Evolutionary conservation across 179 eudicot genomes (phyloP), one percentile per base, ranked within the genome.

Genomic region (Gypsophila paniculata): DNA sequence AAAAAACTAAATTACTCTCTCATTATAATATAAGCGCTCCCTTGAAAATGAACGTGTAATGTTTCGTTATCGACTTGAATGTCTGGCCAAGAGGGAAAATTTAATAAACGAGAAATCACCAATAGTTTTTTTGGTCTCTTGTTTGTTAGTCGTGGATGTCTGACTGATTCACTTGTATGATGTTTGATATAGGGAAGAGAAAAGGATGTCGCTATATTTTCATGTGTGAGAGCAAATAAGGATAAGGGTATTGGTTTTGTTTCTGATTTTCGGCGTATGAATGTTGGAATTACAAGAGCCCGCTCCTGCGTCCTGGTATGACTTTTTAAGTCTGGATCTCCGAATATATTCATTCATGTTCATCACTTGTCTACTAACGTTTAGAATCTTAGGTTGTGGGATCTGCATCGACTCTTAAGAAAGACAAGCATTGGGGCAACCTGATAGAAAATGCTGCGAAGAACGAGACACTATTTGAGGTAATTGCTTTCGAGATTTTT

Each of bases 241-340:
- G 87, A 85, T 32, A 72, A 23, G 68, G 85, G 91, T 73, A 91
- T 91, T 59, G 99, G 97, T 12, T 91, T 90, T 76, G 94, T 91
- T 68, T 64, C 84, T 71, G 99, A 94, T 86, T 88, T 75, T 76
- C 85, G 96, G 70, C 83, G 97, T 72, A 91, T 94, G 99, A 94
- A 94, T 86, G 99, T 94, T 8, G 97, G 99, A 13, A 94, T 94
- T 75, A 91, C 99, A 46, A 86, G 97, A 84, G 97, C 97, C 61
- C 87, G 94, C 53, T 86, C 99, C 62, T 87, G 91, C 52, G 83
- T 94, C 72, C 79, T 91, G 93, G 99, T 93, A 89, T 71, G 85
- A 44, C 64, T 57, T 17, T 42, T 18, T 51, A 18, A 52, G 3
- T 7, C 9, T 63, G 15, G 12, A 4, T 8, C 52, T 36, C 36